These are phyloP conservation scores for Myriosclerotinia curreyana DNA, from an alignment of 2,329 filamentous ascomycete species.

Conservation along the genomic window DNA sequence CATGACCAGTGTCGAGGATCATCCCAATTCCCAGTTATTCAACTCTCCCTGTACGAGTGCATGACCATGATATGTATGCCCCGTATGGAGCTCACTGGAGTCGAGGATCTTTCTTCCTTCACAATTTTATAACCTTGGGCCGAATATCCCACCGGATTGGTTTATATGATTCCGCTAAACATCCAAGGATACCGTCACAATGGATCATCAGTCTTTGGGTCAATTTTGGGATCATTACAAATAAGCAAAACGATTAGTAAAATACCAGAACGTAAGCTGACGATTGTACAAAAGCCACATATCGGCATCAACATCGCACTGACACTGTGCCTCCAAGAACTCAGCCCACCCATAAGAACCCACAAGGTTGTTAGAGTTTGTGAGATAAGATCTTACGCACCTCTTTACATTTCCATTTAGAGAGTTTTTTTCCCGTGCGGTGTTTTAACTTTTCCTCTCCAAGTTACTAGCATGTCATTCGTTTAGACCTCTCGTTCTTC, in stretches of 20 bases:
- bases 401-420: background rate
- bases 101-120: background rate
- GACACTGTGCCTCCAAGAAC: background rate
- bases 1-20: background rate
- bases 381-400: slow-evolving; percentile 4
- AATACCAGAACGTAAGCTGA: slow-evolving; percentile 17
- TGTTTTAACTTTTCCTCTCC: background rate
- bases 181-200: background rate
- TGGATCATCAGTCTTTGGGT: background rate
- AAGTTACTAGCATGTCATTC: background rate
- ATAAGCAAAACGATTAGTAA: slow-evolving; percentile 18
- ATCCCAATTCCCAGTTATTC: background rate
- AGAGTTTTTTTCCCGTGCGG: background rate
- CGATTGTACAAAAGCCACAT: slow-evolving; percentile 6
- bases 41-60: background rate
- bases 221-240: slow-evolving; percentile 7
- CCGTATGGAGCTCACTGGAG: background rate
- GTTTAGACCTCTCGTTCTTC: background rate
- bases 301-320: background rate
- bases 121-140: background rate
- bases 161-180: background rate
- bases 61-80: background rate
- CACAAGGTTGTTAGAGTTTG: background rate
- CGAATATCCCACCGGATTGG: background rate
- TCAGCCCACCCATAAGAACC: background rate